Conservation (phyloP, 2,329 filamentous ascomycete species). For the Claviceps capensis region DNA sequence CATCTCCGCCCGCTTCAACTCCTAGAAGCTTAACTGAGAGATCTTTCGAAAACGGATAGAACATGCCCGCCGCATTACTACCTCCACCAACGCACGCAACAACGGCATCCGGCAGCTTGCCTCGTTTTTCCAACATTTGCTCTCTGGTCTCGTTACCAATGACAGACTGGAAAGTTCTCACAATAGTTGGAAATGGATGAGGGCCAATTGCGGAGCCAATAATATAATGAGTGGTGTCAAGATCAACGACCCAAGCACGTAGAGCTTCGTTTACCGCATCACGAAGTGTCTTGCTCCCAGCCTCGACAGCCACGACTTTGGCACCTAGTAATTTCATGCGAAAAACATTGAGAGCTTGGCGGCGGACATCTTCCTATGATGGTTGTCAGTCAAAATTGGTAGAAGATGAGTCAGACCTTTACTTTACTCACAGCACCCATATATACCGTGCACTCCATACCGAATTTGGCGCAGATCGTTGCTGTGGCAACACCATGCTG, state of each 20-base stretch:
- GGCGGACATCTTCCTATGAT: slow-evolving; percentile 70
- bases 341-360: slow-evolving; percentile 96
- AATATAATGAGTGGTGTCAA: slow-evolving; percentile 94
- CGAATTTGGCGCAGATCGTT: slow-evolving; percentile 94
- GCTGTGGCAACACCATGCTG: slow-evolving; percentile 97
- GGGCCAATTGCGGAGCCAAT: slow-evolving; percentile 96
- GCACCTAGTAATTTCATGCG: slow-evolving; percentile 93
- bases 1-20: slow-evolving; percentile 91
- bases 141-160: slow-evolving; percentile 90
- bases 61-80: slow-evolving; percentile 94
- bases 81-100: slow-evolving; percentile 95
- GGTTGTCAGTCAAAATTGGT: slow-evolving; percentile 10
- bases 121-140: slow-evolving; percentile 73
- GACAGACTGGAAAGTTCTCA: slow-evolving; percentile 92
- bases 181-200: slow-evolving; percentile 95
- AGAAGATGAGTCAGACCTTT: not conserved
- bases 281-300: slow-evolving; percentile 69
- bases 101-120: slow-evolving; percentile 87
- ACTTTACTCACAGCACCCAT: slow-evolving; percentile 61
- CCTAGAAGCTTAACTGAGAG: slow-evolving; percentile 75
- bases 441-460: slow-evolving; percentile 94
- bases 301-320: slow-evolving; percentile 82
- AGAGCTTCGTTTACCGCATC: slow-evolving; percentile 93
- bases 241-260: slow-evolving; percentile 82
- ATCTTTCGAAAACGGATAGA: slow-evolving; percentile 88